Evolutionary conservation across 257 asterid genomes (phyloP).

Genomic region (Leptodermis oblonga): DNA sequence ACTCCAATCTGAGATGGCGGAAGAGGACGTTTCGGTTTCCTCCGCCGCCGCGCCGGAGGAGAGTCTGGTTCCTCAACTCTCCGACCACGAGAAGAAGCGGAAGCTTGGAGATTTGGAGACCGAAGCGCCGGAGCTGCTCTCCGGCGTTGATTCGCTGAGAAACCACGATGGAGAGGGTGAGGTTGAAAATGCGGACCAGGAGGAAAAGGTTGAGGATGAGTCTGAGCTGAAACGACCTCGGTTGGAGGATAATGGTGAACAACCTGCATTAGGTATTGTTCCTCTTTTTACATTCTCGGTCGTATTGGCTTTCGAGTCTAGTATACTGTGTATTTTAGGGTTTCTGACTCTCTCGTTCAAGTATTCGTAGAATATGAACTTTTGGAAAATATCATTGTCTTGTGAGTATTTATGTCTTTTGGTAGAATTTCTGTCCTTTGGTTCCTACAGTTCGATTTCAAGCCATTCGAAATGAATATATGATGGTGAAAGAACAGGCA

Average conservation of each 20-base stretch:
- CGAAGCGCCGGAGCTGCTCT: constrained; percentile 32
- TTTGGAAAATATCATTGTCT: neutral
- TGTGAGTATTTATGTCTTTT: neutral
- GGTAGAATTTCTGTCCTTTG: neutral
- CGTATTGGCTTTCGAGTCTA: neutral
- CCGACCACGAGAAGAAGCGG: constrained; percentile 61
- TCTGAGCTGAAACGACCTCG: constrained; percentile 80
- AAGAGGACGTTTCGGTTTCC: constrained; percentile 45
- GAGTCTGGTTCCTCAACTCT: constrained; percentile 17
- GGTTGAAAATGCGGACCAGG: constrained; percentile 27
- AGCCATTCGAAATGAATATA: neutral
- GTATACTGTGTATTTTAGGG: neutral
- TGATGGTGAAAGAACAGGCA: no score
- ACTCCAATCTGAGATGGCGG: constrained; percentile 30
- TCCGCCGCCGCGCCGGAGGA: constrained; percentile 24
- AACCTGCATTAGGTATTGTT: constrained; percentile 37
- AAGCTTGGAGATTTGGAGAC: constrained; percentile 81
- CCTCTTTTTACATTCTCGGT: constrained; percentile 15
- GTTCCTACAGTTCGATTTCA: neutral
- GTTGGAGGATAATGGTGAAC: constrained; percentile 40
- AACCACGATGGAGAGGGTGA: constrained; percentile 17
- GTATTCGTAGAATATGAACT: neutral
- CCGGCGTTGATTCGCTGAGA: constrained; percentile 24
- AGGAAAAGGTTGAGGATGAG: constrained; percentile 49
- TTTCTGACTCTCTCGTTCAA: neutral